Base-by-base conservation (phyloP, 768 basidiomycete species). In the Russula virescens region DNA sequence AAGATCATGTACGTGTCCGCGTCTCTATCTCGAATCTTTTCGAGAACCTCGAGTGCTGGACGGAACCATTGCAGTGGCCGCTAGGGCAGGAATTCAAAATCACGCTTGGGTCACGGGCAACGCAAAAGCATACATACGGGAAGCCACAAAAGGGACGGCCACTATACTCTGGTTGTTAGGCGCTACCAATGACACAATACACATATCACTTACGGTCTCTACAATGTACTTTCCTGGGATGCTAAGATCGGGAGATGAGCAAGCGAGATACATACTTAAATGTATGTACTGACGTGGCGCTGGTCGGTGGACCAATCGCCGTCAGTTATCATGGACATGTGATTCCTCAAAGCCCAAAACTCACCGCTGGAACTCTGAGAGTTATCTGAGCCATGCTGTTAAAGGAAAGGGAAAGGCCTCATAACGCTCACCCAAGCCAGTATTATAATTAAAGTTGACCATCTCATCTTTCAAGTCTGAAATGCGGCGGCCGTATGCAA, bases 91-190 rank as follows among this genome's bases (percentile, higher is more conserved):
- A 3, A n/a, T n/a, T n/a, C n/a, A n/a, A 31, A 31, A 31, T 31
- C 5, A 31, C 8, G 31, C 8, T 31, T 31, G 31, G 5, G 43
- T 28, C 19, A 18, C 45, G 35, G 40, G 5, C 6, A 3, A 43
- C 40, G 8, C 10, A 14, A 58, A 28, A 8, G 5, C 28, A 8
- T 16, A 14, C 65, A 19, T 46, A 63, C 62, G 34, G 65, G 57
- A 23, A 66, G 57, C 51, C 54, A 63, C 23, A 66, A 25, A 31
- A 66, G 52, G 2, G 21, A 50, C 11, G 65, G 57, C 47, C 60
- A 56, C 60, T 55, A 34, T 14, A 19, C 14, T 23, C 16, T 21
- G 8, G 31, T 3, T 9, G 23, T 42, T 10, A 55, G 47, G 26
- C 9, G 40, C 14, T 47, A 9, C 5, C 10, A 19, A 19, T 3